phyloP scores from a whole-genome alignment of 192 early-diverging fungal genomes.

The Mortierella hygrophila region DNA sequence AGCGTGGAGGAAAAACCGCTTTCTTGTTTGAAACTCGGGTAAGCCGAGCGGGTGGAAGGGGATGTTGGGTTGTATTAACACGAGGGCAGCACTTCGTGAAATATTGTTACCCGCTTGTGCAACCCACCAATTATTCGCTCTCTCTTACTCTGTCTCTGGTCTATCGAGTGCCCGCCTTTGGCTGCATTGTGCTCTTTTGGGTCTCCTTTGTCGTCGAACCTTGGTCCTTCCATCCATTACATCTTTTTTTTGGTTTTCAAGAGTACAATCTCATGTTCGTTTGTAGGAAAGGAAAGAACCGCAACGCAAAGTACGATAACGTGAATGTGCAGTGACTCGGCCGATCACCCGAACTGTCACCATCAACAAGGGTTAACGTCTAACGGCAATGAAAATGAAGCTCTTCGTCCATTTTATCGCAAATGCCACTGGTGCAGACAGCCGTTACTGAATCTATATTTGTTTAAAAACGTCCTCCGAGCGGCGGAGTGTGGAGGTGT shows the following conservation, averaged over 20 bases:
- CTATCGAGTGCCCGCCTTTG: not conserved
- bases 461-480: too few relatives aligned
- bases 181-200: not conserved
- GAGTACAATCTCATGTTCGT: not conserved
- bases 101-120: not conserved
- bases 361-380: not conserved
- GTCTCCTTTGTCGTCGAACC: not conserved
- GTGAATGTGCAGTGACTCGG: not conserved
- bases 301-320: not conserved
- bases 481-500: not conserved
- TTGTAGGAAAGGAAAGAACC: not conserved
- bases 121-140: not conserved
- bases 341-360: not conserved
- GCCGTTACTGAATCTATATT: too few relatives aligned
- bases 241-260: not conserved
- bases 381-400: not conserved
- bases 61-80: not conserved
- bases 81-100: not conserved
- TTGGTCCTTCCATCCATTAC: not conserved
- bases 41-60: not conserved
- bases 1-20: not conserved
- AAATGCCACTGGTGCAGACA: too few relatives aligned
- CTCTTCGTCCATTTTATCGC: too few relatives aligned
- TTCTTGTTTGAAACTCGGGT: conserved; percentile 1
- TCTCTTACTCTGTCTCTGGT: not conserved